These are phyloP conservation scores for Rhytidhysteron rufulum DNA, from an alignment of 2,329 filamentous ascomycete genomes.

Conservation along the genomic window DNA sequence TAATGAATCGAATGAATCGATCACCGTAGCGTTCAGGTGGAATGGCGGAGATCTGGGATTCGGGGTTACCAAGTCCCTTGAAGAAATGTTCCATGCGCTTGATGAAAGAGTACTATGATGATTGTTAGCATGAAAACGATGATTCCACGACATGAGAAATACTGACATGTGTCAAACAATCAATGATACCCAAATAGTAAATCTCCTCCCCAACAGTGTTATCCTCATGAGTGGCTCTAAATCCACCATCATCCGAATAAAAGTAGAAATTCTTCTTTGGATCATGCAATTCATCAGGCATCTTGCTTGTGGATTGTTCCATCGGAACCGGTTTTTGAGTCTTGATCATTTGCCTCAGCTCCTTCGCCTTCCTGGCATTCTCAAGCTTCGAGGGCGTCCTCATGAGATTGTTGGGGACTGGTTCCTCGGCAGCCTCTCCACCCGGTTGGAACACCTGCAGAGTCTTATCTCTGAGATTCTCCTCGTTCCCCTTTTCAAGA, in stretches of 20 bases:
- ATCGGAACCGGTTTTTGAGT: constrained; percentile 91
- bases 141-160: constrained; percentile 1
- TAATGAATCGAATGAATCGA: constrained; percentile 89
- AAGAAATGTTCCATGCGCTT: constrained; percentile 96
- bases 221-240: constrained; percentile 88
- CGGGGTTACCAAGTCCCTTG: constrained; percentile 84
- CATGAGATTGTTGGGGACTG: constrained; percentile 64
- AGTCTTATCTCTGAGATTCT: constrained; percentile 86
- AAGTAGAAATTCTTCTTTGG: constrained; percentile 72
- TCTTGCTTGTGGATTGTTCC: constrained; percentile 73
- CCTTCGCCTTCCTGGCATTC: constrained; percentile 82
- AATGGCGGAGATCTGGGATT: constrained; percentile 86
- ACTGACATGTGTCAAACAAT: constrained; percentile 93
- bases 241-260: constrained; percentile 90
- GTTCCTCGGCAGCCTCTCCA: constrained; percentile 52
- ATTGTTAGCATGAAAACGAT: constrained; percentile 20
- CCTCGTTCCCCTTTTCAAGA: constrained; percentile 83
- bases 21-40: constrained; percentile 89
- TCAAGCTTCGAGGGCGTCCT: constrained; percentile 93
- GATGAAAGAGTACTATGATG: constrained; percentile 77
- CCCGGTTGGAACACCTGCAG: constrained; percentile 91
- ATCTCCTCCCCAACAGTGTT: constrained; percentile 82
- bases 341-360: constrained; percentile 88
- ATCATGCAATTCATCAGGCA: constrained; percentile 79
- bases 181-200: constrained; percentile 97